Conservation (phyloP, 768 basidiomycete genomes). For the Mycena metata region DNA sequence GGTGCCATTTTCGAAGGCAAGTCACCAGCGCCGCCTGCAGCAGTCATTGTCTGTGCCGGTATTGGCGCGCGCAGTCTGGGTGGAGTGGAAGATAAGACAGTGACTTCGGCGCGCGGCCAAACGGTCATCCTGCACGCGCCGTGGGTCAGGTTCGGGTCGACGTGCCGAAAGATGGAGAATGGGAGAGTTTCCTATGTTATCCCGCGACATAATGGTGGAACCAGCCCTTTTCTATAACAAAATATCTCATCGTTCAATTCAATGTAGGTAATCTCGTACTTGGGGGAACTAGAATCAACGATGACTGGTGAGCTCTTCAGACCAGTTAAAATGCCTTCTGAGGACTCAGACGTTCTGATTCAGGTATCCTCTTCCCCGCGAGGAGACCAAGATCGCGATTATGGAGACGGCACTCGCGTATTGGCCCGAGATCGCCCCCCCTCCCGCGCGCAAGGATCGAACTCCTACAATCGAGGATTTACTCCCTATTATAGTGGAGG, state of each 20-base stretch:
- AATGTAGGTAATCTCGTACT: constrained; percentile 55
- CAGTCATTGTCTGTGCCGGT: constrained; percentile 39
- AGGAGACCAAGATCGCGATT: constrained; percentile 37
- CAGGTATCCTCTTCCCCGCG: constrained; percentile 37
- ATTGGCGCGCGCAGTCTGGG: constrained; percentile 66
- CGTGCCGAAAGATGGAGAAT: constrained; percentile 32
- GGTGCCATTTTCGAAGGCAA: constrained; percentile 37
- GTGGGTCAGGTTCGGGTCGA: constrained; percentile 47
- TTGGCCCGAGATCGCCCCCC: constrained; percentile 53
- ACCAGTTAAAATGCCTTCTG: not conserved
- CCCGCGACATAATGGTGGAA: constrained; percentile 62
- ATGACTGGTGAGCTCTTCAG: constrained; percentile 52
- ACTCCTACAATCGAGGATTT: constrained; percentile 52
- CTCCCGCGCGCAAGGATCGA: constrained; percentile 45
- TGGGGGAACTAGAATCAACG: constrained; percentile 70
- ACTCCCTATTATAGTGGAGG: constrained; percentile 51
- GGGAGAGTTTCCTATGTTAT: constrained; percentile 67
- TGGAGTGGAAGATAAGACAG: constrained; percentile 71
- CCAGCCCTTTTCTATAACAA: too few species aligned
- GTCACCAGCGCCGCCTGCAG: constrained; percentile 27
- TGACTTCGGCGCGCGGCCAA: constrained; percentile 75
- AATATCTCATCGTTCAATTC: too few species aligned
- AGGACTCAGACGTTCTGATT: not conserved
- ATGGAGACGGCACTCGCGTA: constrained; percentile 40
- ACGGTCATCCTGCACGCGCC: constrained; percentile 69